Evolutionary conservation across 1,284 basidiomycete species (phyloP), one percentile per base, ranked within the genome.

Genomic region (Athelia sp.): DNA sequence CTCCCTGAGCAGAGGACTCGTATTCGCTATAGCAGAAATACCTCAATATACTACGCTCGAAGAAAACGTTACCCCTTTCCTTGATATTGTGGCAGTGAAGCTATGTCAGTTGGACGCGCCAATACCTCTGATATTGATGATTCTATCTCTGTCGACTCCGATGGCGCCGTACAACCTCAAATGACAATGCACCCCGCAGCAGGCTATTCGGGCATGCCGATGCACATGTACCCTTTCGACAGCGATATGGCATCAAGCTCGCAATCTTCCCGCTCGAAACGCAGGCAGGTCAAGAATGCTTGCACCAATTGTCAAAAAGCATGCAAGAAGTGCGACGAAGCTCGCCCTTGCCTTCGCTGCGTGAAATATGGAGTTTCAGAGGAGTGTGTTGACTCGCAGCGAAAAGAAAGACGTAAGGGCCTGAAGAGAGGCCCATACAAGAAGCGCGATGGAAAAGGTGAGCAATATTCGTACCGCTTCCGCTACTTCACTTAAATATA

Each of bases 271-370:
- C 79, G 82, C 54, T 74, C 83, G 29, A 93, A 93, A 68, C 86
- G 90, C 57, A 78, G 85, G 53, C 90, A 93, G 63, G 90, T 93
- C 73, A 93, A 93, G 79, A 92, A 91, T 58, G 90, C 90, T 48
- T 93, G 90, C 68, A 89, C 87, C 43, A 88, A 89, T 59, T 93
- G 90, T 64, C 90, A 92, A 68, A 90, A 88, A 66, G 87, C 90
- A 1, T 93, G 89, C 76, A 93, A 93, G 75, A 91, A 91, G 67
- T 93, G 90, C 65, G 90, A 93, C 70, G 87, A 90, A 60, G 87
- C 85, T 52, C 76, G 90, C 51, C 90, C 90, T 52, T 93, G 90
- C 66, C 81, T 88, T 55, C 84, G 90, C 56, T 93, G 90, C 59
- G 83, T 90, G 65, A 90, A 87, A 70, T 93, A 93, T 60, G 88